These are phyloP conservation scores for Macrolepiota albuminosa DNA, from an alignment of 768 basidiomycete species.

Conservation along the genomic window DNA sequence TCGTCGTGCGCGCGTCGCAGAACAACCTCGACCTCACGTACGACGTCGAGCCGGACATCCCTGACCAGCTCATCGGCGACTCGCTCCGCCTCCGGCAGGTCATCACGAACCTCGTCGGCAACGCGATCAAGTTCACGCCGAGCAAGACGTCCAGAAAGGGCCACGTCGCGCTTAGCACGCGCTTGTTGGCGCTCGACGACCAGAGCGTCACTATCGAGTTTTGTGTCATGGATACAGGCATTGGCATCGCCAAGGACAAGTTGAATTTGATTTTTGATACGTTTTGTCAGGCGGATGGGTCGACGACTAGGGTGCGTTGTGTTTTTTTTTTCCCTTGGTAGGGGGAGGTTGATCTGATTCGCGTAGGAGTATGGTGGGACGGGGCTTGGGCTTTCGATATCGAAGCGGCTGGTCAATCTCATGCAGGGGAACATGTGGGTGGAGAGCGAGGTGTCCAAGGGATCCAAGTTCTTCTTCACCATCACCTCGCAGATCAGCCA, in stretches of 20 bases:
- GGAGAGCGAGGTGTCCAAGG: constrained; percentile 88
- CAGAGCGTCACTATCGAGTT: constrained; percentile 89
- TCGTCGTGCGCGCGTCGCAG: constrained; percentile 96
- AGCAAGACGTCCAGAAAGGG: constrained; percentile 75
- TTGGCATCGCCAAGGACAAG: constrained; percentile 98
- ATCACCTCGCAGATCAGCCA: constrained; percentile 83
- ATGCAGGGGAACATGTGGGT: constrained; percentile 99
- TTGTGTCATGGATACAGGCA: constrained; percentile 96
- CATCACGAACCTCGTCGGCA: constrained; percentile 92
- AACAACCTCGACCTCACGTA: constrained; percentile 95
- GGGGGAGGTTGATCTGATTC: constrained; percentile 2
- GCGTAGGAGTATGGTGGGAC: constrained; percentile 93
- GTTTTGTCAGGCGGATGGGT: constrained; percentile 98
- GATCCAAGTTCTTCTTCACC: constrained; percentile 96
- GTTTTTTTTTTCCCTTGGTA: constrained; percentile 11
- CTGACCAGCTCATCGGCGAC: constrained; percentile 96
- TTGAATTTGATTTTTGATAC: constrained; percentile 98
- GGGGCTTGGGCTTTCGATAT: constrained; percentile 94
- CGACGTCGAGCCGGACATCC: constrained; percentile 92
- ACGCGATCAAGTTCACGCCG: constrained; percentile 97
- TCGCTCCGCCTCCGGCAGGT: constrained; percentile 92
- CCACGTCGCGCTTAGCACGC: constrained; percentile 84
- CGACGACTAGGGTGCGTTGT: constrained; percentile 77
- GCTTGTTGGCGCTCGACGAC: constrained; percentile 74
- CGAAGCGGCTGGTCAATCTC: constrained; percentile 91